Evolutionary conservation across 495 filamentous ascomycete species (phyloP).

Genomic region (Astrocystis sublimbata): DNA sequence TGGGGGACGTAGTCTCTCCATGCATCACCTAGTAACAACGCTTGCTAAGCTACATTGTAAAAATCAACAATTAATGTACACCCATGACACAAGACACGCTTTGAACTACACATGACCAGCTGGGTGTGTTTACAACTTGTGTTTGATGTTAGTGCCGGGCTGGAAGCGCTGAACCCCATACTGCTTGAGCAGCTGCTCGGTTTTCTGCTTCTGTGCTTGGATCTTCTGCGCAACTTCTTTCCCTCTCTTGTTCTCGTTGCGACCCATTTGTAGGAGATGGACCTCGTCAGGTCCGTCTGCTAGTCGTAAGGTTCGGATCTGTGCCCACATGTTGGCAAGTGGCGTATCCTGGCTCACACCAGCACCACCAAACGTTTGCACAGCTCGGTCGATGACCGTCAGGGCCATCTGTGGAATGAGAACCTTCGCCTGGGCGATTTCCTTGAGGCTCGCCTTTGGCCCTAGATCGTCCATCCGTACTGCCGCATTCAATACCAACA

Average conservation of each 20-base stretch:
- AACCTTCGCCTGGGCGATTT: slow-evolving; percentile 88
- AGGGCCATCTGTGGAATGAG: slow-evolving; percentile 76
- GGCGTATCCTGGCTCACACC: slow-evolving; percentile 92
- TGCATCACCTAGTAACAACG: background rate
- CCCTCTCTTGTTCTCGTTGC: slow-evolving; percentile 74
- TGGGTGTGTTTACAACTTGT: slow-evolving; percentile 51
- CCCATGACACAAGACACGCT: background rate
- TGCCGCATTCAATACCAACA: slow-evolving; percentile 86
- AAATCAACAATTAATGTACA: slow-evolving; percentile 7
- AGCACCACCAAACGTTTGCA: slow-evolving; percentile 82
- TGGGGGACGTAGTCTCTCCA: background rate
- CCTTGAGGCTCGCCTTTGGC: slow-evolving; percentile 76
- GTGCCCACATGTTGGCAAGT: slow-evolving; percentile 82
- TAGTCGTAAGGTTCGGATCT: slow-evolving; percentile 77
- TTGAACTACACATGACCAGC: too few relatives aligned
- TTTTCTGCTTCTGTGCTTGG: slow-evolving; percentile 62
- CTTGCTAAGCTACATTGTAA: background rate
- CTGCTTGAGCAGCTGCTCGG: slow-evolving; percentile 64
- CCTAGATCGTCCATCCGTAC: slow-evolving; percentile 83
- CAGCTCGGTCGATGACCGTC: slow-evolving; percentile 80
- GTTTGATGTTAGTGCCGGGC: slow-evolving; percentile 52
- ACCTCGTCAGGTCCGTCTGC: slow-evolving; percentile 95
- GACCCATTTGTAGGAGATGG: slow-evolving; percentile 86
- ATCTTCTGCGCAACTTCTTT: slow-evolving; percentile 64
- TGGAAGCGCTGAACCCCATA: slow-evolving; percentile 54